Conservation (phyloP, 2,329 filamentous ascomycete species). For the Clarireedia hainanense region DNA sequence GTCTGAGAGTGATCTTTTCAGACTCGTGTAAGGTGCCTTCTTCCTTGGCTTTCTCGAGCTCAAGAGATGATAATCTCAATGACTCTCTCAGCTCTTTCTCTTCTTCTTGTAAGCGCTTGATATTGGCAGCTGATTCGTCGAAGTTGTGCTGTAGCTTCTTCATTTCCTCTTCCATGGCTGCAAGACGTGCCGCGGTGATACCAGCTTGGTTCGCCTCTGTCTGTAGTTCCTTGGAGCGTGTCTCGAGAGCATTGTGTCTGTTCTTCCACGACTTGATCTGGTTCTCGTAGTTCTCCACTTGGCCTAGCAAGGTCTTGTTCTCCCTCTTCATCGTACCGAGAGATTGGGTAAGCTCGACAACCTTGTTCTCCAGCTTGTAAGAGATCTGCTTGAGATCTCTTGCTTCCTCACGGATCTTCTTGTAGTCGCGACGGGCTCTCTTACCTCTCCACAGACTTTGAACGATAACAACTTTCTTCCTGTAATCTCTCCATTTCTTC, state of each 20-base stretch:
- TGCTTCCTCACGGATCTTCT: constrained; percentile 86
- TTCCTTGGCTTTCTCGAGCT: constrained; percentile 72
- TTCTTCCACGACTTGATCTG: constrained; percentile 96
- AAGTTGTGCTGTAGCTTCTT: constrained; percentile 81
- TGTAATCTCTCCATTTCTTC: constrained; percentile 77
- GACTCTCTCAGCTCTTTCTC: constrained; percentile 80
- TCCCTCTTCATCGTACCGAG: constrained; percentile 87
- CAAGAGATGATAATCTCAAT: constrained; percentile 67
- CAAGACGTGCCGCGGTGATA: constrained; percentile 83
- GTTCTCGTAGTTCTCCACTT: constrained; percentile 91
- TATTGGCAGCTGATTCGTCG: constrained; percentile 81
- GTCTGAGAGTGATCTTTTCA: constrained; percentile 77
- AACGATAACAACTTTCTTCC: constrained; percentile 79
- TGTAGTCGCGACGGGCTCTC: constrained; percentile 74
- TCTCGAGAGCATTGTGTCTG: constrained; percentile 82
- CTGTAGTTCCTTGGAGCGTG: constrained; percentile 86
- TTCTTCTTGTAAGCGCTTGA: constrained; percentile 92
- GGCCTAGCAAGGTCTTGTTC: constrained; percentile 80
- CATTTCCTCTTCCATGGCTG: constrained; percentile 94
- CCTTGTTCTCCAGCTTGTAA: constrained; percentile 99
- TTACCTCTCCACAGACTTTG: constrained; percentile 92
- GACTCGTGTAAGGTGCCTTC: constrained; percentile 69
- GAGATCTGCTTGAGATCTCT: constrained; percentile 98
- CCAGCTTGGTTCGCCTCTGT: constrained; percentile 96
- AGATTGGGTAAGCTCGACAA: constrained; percentile 92